These are phyloP conservation scores for Paramarasmius palmivorus DNA, from an alignment of 1,284 basidiomycete species.

Conservation along the genomic window DNA sequence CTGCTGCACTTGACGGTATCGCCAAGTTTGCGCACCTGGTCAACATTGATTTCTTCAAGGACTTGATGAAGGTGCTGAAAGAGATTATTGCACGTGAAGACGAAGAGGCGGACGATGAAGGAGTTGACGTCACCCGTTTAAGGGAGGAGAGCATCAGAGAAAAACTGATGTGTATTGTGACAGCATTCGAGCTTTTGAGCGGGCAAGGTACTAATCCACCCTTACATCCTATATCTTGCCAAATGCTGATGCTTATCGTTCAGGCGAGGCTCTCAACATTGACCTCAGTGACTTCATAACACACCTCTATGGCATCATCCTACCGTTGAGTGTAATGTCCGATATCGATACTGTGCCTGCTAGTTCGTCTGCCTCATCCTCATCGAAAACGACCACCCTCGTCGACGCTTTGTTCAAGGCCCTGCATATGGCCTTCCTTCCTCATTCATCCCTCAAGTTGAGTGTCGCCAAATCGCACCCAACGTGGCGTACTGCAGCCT, in stretches of 20 bases:
- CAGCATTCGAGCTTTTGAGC: constrained; percentile 93
- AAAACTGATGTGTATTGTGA: constrained; percentile 86
- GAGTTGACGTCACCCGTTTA: background rate
- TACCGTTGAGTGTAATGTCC: constrained; percentile 55
- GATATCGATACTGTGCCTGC: constrained; percentile 44
- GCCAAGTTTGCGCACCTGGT: constrained; percentile 94
- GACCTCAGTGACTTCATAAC: constrained; percentile 91
- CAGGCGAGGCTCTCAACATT: constrained; percentile 94
- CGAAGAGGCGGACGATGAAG: background rate
- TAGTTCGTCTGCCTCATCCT: constrained; percentile 21
- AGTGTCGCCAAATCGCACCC: constrained; percentile 38
- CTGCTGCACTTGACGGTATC: constrained; percentile 90
- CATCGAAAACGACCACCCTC: constrained; percentile 30
- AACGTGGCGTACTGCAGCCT: constrained; percentile 84
- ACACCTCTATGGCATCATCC: constrained; percentile 71
- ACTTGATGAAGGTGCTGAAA: constrained; percentile 88
- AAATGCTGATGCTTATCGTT: constrained; percentile 8
- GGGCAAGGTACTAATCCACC: constrained; percentile 80
- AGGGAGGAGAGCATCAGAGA: constrained; percentile 49
- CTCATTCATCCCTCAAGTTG: constrained; percentile 52
- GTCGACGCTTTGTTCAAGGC: constrained; percentile 86
- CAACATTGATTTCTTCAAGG: constrained; percentile 98
- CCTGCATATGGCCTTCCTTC: constrained; percentile 77
- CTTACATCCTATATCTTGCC: background rate
- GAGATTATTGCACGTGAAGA: constrained; percentile 52